Evolutionary conservation across 2,329 filamentous ascomycete species (phyloP).

Genomic region (Aotearoamyces nothofagi): DNA sequence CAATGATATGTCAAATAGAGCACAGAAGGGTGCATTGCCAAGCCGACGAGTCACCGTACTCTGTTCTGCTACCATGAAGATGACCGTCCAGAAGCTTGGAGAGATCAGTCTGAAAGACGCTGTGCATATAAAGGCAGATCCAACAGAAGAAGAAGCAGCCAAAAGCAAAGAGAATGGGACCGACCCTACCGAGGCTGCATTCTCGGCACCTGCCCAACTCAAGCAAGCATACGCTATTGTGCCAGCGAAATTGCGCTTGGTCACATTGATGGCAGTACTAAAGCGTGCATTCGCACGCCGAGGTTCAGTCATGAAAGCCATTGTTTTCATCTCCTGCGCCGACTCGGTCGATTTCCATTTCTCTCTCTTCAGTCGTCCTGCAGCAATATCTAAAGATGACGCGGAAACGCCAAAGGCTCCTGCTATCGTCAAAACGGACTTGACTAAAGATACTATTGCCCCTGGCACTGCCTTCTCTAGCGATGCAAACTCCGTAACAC

Average conservation of each 20-base stretch:
- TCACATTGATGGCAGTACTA: slow-evolving; percentile 71
- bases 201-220: slow-evolving; percentile 77
- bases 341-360: slow-evolving; percentile 97
- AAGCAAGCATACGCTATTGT: slow-evolving; percentile 85
- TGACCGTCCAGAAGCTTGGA: slow-evolving; percentile 85
- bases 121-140: slow-evolving; percentile 64
- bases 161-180: slow-evolving; percentile 30
- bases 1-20: slow-evolving; percentile 41
- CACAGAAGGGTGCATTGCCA: slow-evolving; percentile 46
- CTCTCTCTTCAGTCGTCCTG: slow-evolving; percentile 46
- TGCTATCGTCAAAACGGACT: slow-evolving; percentile 16
- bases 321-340: slow-evolving; percentile 92
- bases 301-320: slow-evolving; percentile 90
- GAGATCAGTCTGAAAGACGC: slow-evolving; percentile 94
- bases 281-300: slow-evolving; percentile 79
- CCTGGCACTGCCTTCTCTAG: slow-evolving; percentile 60
- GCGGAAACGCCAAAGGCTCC: slow-evolving; percentile 18
- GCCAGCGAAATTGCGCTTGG: slow-evolving; percentile 78
- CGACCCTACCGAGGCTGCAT: slow-evolving; percentile 33
- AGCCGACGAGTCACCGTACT: slow-evolving; percentile 72
- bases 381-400: slow-evolving; percentile 15
- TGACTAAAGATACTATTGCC: slow-evolving; percentile 45
- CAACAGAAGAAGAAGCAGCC: slow-evolving; percentile 31
- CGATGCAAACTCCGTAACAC: slow-evolving; percentile 58
- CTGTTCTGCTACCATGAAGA: slow-evolving; percentile 95